Evolutionary conservation across 805 yeast genomes (phyloP).

Genomic region (Naumovozyma baii): DNA sequence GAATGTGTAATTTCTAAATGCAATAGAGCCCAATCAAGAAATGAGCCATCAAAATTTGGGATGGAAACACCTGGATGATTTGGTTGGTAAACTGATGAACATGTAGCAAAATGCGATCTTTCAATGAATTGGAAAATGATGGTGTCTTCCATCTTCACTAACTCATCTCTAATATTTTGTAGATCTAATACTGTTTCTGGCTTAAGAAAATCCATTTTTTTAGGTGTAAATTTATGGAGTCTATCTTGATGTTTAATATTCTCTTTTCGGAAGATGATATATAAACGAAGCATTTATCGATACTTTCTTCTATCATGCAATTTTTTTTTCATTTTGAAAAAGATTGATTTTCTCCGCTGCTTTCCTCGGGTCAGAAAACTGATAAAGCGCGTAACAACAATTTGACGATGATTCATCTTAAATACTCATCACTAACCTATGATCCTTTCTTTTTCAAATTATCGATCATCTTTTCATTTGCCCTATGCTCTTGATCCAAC

Average conservation of each 20-base stretch:
- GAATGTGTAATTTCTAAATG: conserved; percentile 70
- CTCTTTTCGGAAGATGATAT: too few species aligned
- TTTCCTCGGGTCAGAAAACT: too few species aligned
- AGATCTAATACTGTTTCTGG: conserved; percentile 77
- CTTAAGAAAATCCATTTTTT: conserved; percentile 70
- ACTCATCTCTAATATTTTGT: conserved; percentile 69
- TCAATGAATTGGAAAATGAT: conserved; percentile 88
- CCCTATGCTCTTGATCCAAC: conserved; percentile 34
- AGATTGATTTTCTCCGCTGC: too few species aligned
- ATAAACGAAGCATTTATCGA: too few species aligned
- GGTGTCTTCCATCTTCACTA: conserved; percentile 93
- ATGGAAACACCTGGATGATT: conserved; percentile 42
- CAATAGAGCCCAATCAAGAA: conserved; percentile 74
- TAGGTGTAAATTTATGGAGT: too few species aligned
- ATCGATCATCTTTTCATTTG: conserved; percentile 74
- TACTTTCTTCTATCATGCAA: too few species aligned
- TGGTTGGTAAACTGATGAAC: conserved; percentile 62
- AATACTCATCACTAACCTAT: too few species aligned
- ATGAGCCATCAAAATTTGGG: conserved; percentile 66
- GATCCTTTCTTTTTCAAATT: conserved; percentile 19
- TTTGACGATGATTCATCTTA: too few species aligned
- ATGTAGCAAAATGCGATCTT: conserved; percentile 74
- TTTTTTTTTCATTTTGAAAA: too few species aligned
- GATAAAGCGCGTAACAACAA: too few species aligned
- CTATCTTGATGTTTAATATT: too few species aligned